A percentile compares a stretch with the other conserved stretches of the same genome.
Conservation (phyloP, 805 yeast genomes). For the Candida ulmi region DNA sequence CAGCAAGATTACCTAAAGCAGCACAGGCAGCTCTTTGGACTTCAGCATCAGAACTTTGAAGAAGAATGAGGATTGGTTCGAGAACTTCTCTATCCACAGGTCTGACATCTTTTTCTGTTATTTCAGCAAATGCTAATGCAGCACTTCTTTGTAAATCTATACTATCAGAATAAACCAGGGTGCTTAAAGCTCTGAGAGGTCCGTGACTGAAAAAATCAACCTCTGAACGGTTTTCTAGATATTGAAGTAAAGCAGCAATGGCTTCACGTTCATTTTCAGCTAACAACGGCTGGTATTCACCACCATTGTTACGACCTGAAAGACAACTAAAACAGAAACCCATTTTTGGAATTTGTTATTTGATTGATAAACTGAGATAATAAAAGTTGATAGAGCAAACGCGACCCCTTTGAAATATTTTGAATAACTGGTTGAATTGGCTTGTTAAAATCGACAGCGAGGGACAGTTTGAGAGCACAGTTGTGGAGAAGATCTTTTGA, state of each 20-base stretch:
- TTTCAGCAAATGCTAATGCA: conserved; percentile 96
- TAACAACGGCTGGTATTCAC: conserved; percentile 69
- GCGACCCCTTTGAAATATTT: too few species aligned
- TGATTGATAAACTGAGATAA: too few species aligned
- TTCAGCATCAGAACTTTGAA: conserved; percentile 86
- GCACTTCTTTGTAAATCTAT: conserved; percentile 94
- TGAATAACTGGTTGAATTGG: too few species aligned
- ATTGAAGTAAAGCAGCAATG: conserved; percentile 81
- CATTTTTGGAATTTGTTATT: conserved; percentile 26
- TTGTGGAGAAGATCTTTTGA: too few species aligned
- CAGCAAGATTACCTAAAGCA: conserved; percentile 96
- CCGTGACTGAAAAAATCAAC: conserved; percentile 86
- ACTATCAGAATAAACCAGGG: conserved; percentile 91
- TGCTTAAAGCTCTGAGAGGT: conserved; percentile 82
- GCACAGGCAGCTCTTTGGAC: conserved; percentile 99
- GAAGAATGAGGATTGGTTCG: conserved; percentile 84
- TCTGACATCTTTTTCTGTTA: conserved; percentile 92
- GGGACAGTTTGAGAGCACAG: too few species aligned
- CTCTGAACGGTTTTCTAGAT: conserved; percentile 79
- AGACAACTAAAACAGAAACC: conserved; percentile 50
- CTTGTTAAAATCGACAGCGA: too few species aligned
- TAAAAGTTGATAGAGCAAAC: too few species aligned
- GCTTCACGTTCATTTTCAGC: conserved; percentile 98
- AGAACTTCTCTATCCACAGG: conserved; percentile 87
- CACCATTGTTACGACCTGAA: conserved; percentile 39